Base-by-base conservation (phyloP, 192 early-diverging fungal genomes). In the Borealophlyctis nickersoniae region DNA sequence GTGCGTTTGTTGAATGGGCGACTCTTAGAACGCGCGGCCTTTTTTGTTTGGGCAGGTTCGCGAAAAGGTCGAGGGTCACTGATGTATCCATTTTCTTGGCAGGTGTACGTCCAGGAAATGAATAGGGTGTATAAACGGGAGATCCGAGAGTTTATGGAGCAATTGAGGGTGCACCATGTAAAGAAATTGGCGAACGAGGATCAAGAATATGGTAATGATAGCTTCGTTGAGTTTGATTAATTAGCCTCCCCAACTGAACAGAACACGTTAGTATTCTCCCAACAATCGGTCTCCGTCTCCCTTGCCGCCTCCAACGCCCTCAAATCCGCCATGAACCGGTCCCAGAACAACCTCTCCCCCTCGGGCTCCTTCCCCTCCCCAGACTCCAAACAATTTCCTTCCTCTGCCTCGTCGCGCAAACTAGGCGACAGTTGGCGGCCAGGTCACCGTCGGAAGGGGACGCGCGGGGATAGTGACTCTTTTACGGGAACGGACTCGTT, bases 301-400 rank as follows among this genome's bases (percentile, higher is more conserved):
- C 58, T 71, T n/a, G 79, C 76, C 3, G 79, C 79, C 14, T 65
- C 64, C 36, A 73, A 73, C 33, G 79, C 70, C 4, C 16, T 81
- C 22, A 81, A 81, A 48, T 71, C 66, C 3, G 76, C 76, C 4
- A 64, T 77, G 23, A 26, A 36, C 50, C 2, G 30, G 28, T 22
- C 71, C 36, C 28, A 73, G 57, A 57, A 28, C 34, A 52, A 70
- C 32, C 60, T 62, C 39, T 45, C 39, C 19, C 39, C 39, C 7
- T 13, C 39, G 9, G 39, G 39, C 39, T 13, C 9, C 39, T 7
- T 19, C 7, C 39, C 39, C 39, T 45, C 39, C 39, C 39, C 39
- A 7, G 19, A 13, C 9, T 45, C 39, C 39, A 19, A 19, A 7
- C 7, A 13, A 7, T 19, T 19, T 19, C 39, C 7, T 19, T 45